Evolutionary conservation across 176 grass and related monocot species (phyloP).

Genomic region (Raddia distichophylla): DNA sequence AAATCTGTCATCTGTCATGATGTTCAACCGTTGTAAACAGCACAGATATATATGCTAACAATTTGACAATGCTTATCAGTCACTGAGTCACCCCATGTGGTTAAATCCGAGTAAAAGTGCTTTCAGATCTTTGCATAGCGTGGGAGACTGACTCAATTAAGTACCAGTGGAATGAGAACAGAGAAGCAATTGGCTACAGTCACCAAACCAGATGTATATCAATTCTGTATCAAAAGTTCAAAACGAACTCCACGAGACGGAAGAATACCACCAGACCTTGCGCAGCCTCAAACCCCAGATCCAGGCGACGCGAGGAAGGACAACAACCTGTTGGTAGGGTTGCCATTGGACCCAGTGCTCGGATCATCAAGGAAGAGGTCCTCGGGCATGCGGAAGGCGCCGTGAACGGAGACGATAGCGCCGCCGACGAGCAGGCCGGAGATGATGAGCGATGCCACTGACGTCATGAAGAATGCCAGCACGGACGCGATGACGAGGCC

Average conservation of each 20-base stretch:
- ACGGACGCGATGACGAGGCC: slow-evolving; percentile 66
- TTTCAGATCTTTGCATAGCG: slow-evolving; percentile 32
- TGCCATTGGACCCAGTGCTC: slow-evolving; percentile 37
- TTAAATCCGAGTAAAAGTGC: slow-evolving; percentile 29
- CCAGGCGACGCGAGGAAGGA: slow-evolving; percentile 67
- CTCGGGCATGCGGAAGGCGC: slow-evolving; percentile 73
- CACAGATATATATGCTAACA: slow-evolving; percentile 21
- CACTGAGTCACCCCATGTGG: background rate
- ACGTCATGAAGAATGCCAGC: slow-evolving; percentile 80
- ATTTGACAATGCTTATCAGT: slow-evolving; percentile 23
- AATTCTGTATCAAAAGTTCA: slow-evolving; percentile 19
- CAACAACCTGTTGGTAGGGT: slow-evolving; percentile 53
- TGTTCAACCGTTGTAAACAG: background rate
- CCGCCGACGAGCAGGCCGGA: slow-evolving; percentile 72
- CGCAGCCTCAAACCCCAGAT: slow-evolving; percentile 49
- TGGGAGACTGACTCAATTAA: slow-evolving; percentile 20
- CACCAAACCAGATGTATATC: slow-evolving; percentile 17
- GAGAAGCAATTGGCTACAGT: slow-evolving; percentile 8
- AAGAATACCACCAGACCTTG: slow-evolving; percentile 35
- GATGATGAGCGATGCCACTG: slow-evolving; percentile 86
- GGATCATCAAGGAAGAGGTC: slow-evolving; percentile 93
- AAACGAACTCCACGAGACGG: slow-evolving; percentile 6
- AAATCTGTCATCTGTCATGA: background rate
- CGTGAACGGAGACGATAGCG: slow-evolving; percentile 67
- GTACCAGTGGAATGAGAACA: background rate